Evolutionary conservation across 1,284 basidiomycete genomes (phyloP).

Genomic region (Pseudozyma tsukubaensis): DNA sequence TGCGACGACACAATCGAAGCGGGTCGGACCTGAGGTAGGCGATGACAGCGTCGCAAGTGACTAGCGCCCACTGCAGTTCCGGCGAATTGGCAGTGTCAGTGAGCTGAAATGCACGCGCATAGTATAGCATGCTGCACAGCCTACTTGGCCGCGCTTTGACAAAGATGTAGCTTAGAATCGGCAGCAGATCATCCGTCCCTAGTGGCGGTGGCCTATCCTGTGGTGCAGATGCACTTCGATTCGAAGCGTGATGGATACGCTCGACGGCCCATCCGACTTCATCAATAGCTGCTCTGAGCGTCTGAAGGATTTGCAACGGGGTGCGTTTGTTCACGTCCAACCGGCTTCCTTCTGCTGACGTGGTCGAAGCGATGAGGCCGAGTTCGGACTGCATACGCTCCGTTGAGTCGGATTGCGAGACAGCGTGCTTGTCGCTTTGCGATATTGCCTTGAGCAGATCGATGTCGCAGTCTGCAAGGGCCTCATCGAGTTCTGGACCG

Average conservation of each 20-base stretch:
- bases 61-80: conserved; percentile 39
- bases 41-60: conserved; percentile 42
- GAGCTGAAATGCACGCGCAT: conserved; percentile 35
- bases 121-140: conserved; percentile 42
- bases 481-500: conserved; percentile 24
- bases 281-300: conserved; percentile 38
- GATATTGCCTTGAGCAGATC: conserved; percentile 5
- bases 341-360: too few relatives aligned
- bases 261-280: conserved; percentile 34
- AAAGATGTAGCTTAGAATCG: conserved; percentile 40
- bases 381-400: conserved; percentile 9
- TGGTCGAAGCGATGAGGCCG: conserved; percentile 2
- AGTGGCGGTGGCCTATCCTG: conserved; percentile 23
- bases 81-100: conserved; percentile 36
- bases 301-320: conserved; percentile 39
- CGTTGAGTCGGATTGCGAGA: neutral
- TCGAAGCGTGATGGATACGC: conserved; percentile 12
- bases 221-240: neutral
- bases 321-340: conserved; percentile 28
- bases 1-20: conserved; percentile 25
- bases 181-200: conserved; percentile 42
- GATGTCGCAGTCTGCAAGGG: conserved; percentile 16
- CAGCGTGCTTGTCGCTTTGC: neutral
- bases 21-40: conserved; percentile 42
- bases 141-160: conserved; percentile 23